Percentiles rank a stretch among this genome's conserved stretches.
Evolutionary conservation across 208 protist genomes (phyloP).

Genomic region (Trypanosoma mega): DNA sequence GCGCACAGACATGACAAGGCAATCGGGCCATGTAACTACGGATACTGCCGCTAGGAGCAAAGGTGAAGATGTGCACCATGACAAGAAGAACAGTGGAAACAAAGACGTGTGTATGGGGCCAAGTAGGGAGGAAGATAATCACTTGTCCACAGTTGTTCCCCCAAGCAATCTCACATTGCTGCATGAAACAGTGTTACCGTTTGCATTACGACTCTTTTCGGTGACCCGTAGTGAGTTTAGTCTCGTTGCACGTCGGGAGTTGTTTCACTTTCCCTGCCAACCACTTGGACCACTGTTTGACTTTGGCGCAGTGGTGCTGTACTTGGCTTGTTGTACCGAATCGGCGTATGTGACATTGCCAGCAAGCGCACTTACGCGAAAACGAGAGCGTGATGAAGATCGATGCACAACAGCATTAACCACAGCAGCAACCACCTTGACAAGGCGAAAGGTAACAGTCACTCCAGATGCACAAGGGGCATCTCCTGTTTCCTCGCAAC

Average conservation of each 20-base stretch:
- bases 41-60: neutral
- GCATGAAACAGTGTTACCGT: slow-evolving; percentile 58
- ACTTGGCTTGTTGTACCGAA: slow-evolving; percentile 49
- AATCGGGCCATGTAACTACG: neutral
- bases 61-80: neutral
- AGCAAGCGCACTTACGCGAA: neutral
- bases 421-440: neutral
- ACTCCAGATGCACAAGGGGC: neutral
- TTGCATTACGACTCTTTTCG: slow-evolving; percentile 44
- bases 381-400: neutral
- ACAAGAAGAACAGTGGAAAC: neutral
- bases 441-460: neutral
- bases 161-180: slow-evolving; percentile 37
- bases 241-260: slow-evolving; percentile 62
- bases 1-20: slow-evolving; percentile 35
- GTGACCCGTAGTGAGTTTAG: slow-evolving; percentile 59
- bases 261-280: slow-evolving; percentile 56
- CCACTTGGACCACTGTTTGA: slow-evolving; percentile 48
- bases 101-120: too few relatives aligned
- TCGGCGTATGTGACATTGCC: slow-evolving; percentile 30
- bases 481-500: too few relatives aligned
- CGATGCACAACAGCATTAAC: neutral
- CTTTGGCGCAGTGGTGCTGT: slow-evolving; percentile 63
- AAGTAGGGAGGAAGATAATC: too few relatives aligned
- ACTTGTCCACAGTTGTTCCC: too few relatives aligned